These are phyloP conservation scores for Polygonum maritimum DNA, from an alignment of 148 eudicot genomes.

Conservation along the genomic window DNA sequence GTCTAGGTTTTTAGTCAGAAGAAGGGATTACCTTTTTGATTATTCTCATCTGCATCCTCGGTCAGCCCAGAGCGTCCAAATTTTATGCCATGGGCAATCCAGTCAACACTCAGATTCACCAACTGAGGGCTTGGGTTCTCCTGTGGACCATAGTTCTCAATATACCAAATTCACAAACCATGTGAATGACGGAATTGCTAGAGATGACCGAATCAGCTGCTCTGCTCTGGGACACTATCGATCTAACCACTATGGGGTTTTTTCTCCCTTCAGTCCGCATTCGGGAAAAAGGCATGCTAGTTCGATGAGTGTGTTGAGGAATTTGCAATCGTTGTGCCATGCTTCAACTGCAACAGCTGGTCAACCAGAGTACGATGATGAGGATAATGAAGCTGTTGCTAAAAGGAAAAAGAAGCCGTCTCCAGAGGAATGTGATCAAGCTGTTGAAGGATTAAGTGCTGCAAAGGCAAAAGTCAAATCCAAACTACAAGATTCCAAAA, in stretches of 20 bases:
- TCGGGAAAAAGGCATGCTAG: background rate
- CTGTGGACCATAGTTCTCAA: background rate
- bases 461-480: slow-evolving; percentile 82
- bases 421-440: slow-evolving; percentile 92
- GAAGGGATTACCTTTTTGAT: background rate
- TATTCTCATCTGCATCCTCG: background rate
- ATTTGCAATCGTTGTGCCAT: background rate
- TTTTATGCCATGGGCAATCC: background rate
- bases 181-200: background rate
- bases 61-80: background rate
- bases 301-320: background rate
- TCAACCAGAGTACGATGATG: slow-evolving; percentile 55
- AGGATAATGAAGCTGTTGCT: slow-evolving; percentile 35
- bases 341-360: slow-evolving; percentile 14
- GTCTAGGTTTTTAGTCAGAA: background rate
- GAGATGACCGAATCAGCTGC: background rate
- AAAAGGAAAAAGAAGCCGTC: slow-evolving; percentile 79
- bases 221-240: background rate
- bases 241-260: background rate
- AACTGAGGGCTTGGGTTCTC: background rate
- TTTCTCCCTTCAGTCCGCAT: background rate
- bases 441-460: slow-evolving; percentile 66
- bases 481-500: slow-evolving; percentile 46
- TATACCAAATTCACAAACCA: background rate
- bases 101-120: background rate